A percentile compares a stretch with the other conserved stretches of the same genome.
Conservation (phyloP, 1,284 basidiomycete species). For the Sanghuangporus baumii region DNA sequence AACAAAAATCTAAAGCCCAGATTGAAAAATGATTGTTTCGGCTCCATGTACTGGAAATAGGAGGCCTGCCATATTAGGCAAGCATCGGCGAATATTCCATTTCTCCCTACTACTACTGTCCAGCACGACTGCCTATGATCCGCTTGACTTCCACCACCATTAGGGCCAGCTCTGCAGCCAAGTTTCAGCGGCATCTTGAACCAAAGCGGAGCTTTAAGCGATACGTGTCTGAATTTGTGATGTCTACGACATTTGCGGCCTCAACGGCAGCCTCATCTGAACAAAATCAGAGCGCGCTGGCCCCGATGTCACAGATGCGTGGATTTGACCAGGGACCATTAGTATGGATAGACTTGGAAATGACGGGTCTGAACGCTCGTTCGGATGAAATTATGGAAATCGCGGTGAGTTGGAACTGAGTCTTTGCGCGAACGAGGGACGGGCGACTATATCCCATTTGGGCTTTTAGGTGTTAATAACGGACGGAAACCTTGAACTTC, state of each 20-base stretch:
- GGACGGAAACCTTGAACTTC: slow-evolving; percentile 65
- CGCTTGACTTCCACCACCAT: background rate
- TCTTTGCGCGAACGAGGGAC: background rate
- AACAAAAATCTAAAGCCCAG: no score
- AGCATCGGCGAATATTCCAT: background rate
- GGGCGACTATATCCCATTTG: background rate
- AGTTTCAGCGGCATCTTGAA: background rate
- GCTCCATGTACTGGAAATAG: background rate
- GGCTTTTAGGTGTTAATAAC: slow-evolving; percentile 70
- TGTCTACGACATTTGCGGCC: background rate
- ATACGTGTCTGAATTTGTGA: background rate
- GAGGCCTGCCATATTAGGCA: background rate
- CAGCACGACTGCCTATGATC: background rate
- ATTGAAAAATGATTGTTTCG: no score
- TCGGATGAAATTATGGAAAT: slow-evolving; percentile 75
- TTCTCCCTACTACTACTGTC: background rate
- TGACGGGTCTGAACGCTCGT: slow-evolving; percentile 66
- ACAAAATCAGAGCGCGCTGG: background rate
- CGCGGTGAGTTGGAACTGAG: slow-evolving; percentile 37
- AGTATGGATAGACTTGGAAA: slow-evolving; percentile 89
- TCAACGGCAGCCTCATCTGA: background rate
- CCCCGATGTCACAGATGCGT: background rate
- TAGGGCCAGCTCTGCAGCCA: background rate
- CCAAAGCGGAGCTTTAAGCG: background rate
- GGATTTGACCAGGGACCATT: slow-evolving; percentile 59